Conservation (phyloP, 176 grass and related monocot species). For the Hordeum vulgare region DNA sequence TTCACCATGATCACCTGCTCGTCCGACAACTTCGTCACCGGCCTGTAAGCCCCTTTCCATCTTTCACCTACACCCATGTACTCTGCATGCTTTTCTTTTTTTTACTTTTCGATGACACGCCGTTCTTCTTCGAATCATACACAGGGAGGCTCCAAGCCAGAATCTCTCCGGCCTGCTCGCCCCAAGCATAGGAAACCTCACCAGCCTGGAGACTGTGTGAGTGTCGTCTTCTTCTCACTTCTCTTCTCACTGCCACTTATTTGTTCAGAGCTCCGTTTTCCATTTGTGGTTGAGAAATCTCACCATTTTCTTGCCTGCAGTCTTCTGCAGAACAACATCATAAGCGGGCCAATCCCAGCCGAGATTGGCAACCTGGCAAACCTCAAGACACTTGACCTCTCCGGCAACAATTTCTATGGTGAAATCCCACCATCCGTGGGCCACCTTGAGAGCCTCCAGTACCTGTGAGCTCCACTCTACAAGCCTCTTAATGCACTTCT, state of each 20-base stretch:
- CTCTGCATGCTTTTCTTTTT: neutral
- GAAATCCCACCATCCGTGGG: slow-evolving; percentile 59
- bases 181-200: slow-evolving; percentile 68
- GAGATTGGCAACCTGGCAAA: slow-evolving; percentile 70
- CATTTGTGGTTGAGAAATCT: neutral
- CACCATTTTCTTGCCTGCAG: slow-evolving; percentile 32
- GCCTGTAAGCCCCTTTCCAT: slow-evolving; percentile 39
- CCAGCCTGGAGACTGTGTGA: slow-evolving; percentile 74
- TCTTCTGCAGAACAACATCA: slow-evolving; percentile 86
- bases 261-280: neutral
- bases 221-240: slow-evolving; percentile 20
- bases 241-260: neutral
- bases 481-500: slow-evolving; percentile 12
- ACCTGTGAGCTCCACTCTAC: slow-evolving; percentile 48
- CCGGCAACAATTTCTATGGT: slow-evolving; percentile 61
- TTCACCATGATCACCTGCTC: slow-evolving; percentile 82
- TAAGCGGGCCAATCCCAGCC: slow-evolving; percentile 60
- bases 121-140: neutral
- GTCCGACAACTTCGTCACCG: slow-evolving; percentile 40
- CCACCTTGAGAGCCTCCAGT: slow-evolving; percentile 73
- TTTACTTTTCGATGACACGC: neutral
- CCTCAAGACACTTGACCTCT: slow-evolving; percentile 85
- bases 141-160: slow-evolving; percentile 61
- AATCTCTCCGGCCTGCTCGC: slow-evolving; percentile 76
- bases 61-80: neutral